These are phyloP conservation scores for Aureobasidium sp. DNA, from an alignment of 2,329 filamentous ascomycete species.

Conservation along the genomic window DNA sequence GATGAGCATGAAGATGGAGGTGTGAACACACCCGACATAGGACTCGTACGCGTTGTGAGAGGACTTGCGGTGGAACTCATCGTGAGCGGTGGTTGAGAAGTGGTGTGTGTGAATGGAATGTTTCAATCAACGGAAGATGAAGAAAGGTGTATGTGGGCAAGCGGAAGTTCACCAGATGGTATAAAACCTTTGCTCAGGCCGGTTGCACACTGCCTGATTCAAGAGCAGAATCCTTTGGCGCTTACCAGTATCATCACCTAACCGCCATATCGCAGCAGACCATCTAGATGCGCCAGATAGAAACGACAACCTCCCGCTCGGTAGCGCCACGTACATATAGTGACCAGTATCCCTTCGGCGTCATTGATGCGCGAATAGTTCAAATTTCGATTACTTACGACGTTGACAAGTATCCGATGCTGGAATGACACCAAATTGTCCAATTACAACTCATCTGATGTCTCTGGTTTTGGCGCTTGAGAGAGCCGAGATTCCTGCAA, in stretches of 20 bases:
- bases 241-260: neutral
- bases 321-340: neutral
- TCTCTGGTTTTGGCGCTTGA: too few species aligned
- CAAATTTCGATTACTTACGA: too few species aligned
- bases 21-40: slow-evolving; percentile 21
- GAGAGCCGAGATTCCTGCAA: too few species aligned
- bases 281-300: neutral
- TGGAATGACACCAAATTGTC: too few species aligned
- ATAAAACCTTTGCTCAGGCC: neutral
- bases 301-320: neutral
- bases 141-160: neutral
- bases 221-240: neutral
- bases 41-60: neutral
- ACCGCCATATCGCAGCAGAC: neutral
- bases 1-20: slow-evolving; percentile 21
- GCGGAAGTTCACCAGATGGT: neutral
- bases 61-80: neutral
- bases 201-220: neutral
- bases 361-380: neutral
- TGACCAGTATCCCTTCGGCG: neutral
- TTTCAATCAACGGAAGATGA: neutral
- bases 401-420: too few species aligned
- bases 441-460: too few species aligned
- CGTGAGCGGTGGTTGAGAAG: neutral
- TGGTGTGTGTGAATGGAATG: too few species aligned